Evolutionary conservation across 768 basidiomycete genomes (phyloP).

Genomic region (Megacollybia marginata): DNA sequence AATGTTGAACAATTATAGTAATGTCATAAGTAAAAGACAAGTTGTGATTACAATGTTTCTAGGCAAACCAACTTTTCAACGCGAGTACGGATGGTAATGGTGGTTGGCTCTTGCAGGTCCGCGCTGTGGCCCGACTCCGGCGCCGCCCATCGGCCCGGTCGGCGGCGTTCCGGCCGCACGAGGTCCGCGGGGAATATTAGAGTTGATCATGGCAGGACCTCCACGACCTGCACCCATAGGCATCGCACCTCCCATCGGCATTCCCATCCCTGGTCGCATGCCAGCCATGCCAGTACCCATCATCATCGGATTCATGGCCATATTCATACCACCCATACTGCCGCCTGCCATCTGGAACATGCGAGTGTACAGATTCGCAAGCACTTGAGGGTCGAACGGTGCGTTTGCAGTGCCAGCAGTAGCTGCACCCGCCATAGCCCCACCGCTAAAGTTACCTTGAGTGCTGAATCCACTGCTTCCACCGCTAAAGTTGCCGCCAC

Average conservation of each 20-base stretch:
- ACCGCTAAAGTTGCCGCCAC: slow-evolving; percentile 12
- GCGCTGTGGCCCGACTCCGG: slow-evolving; percentile 68
- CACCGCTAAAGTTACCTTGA: slow-evolving; percentile 13
- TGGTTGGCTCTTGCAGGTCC: slow-evolving; percentile 61
- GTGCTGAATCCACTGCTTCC: neutral
- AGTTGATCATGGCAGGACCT: slow-evolving; percentile 36
- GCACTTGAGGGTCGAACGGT: slow-evolving; percentile 86
- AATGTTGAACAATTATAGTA: neutral
- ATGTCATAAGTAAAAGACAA: neutral
- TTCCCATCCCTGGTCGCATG: slow-evolving; percentile 27
- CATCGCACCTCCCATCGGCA: slow-evolving; percentile 32
- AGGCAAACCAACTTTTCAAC: neutral
- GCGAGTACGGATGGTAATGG: slow-evolving; percentile 69
- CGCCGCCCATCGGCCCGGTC: slow-evolving; percentile 39
- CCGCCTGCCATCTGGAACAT: slow-evolving; percentile 86
- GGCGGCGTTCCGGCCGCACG: slow-evolving; percentile 50
- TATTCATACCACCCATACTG: slow-evolving; percentile 20
- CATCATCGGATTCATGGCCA: slow-evolving; percentile 50
- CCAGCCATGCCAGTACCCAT: slow-evolving; percentile 30
- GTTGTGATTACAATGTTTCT: neutral
- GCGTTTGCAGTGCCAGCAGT: slow-evolving; percentile 37
- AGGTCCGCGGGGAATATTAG: slow-evolving; percentile 61
- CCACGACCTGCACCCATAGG: slow-evolving; percentile 31
- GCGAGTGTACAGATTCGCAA: slow-evolving; percentile 88
- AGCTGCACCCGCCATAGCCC: slow-evolving; percentile 23